Base-by-base conservation (phyloP, 495 filamentous ascomycete species). In the Aspergillus asperescens region DNA sequence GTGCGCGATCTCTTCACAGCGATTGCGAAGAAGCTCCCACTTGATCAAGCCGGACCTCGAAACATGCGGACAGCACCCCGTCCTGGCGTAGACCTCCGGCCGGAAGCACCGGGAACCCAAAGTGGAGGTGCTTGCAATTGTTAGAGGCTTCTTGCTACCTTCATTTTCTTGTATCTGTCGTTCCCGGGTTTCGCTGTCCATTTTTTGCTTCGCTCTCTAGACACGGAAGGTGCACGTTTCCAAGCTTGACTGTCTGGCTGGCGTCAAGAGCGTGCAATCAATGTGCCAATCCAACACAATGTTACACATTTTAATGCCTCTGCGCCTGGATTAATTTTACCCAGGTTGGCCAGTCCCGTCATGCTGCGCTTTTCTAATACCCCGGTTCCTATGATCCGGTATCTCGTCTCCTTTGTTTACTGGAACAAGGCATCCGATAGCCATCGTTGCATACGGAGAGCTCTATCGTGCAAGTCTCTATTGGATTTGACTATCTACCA, bases 1-100 rank as follows among this genome's bases (percentile, higher is more conserved):
- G 93, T 98, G 37, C 80, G 85, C 59, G 92, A 97, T 55, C 74
- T 98, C 28, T 98, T 98, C 73, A 96, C 92, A n/a, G 89, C 89
- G 15, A 98, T 98, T 59, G 93, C 93, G 31, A 92, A 87, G 86
- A 96, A 95, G 70, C 76, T 98, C 50, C 93, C 93, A 23, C 83
- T 98, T 52, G 93, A 97, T 58, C 93, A 96, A 67, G 91, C 84
- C 42, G 91, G 90, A 13, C 89, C 90, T 24, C 82, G 91, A 61
- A 87, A 88, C 62, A 74, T 88, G 57, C 78, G 91, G 55, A 77
- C 85, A 25, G 84, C 84, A 52, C 85, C 84, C 55, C 78, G 88
- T 63, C 85, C 84, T 42, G 88, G 89, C 37, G 89, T 95, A 37
- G 88, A 88, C 61, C 76, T 95, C 57, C 78, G 84, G 54, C 86